phyloP scores from a whole-genome alignment of 2,329 filamentous ascomycete species.

The Chalara sp. region DNA sequence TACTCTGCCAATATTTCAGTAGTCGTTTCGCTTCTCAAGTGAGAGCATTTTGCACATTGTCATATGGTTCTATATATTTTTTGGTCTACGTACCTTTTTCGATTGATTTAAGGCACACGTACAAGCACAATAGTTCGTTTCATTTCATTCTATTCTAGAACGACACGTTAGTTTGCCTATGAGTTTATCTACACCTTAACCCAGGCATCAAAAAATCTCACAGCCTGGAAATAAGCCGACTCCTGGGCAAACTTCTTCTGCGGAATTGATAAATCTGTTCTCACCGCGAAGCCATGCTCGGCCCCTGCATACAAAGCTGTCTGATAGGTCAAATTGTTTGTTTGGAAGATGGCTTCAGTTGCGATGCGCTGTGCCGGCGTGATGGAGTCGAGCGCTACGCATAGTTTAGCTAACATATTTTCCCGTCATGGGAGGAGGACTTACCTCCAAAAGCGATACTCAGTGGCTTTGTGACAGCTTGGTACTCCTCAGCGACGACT shows the following conservation, averaged over 20 bases:
- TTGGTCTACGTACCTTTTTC: no score
- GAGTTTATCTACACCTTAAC: constrained; percentile 1
- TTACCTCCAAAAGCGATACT: constrained; percentile 55
- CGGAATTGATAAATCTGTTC: constrained; percentile 48
- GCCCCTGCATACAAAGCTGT: constrained; percentile 64
- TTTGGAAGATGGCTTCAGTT: constrained; percentile 48
- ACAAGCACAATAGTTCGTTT: no score
- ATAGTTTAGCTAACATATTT: constrained; percentile 1
- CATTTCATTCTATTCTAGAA: no score
- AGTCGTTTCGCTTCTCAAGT: no score
- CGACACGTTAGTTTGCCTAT: background rate
- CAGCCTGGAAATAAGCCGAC: constrained; percentile 68
- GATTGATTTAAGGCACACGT: no score
- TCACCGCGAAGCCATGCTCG: constrained; percentile 67
- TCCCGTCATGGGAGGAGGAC: constrained; percentile 9
- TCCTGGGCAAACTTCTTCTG: constrained; percentile 66
- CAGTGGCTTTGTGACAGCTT: constrained; percentile 47
- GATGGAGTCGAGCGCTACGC: background rate
- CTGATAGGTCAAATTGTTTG: constrained; percentile 53
- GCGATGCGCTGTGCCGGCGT: background rate
- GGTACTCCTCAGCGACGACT: constrained; percentile 51
- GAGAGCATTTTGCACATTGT: no score
- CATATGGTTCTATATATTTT: no score
- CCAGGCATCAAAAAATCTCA: constrained; percentile 55
- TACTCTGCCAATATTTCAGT: no score